Evolutionary conservation across 192 early-diverging fungal species (phyloP).

Genomic region (Podila epigama): DNA sequence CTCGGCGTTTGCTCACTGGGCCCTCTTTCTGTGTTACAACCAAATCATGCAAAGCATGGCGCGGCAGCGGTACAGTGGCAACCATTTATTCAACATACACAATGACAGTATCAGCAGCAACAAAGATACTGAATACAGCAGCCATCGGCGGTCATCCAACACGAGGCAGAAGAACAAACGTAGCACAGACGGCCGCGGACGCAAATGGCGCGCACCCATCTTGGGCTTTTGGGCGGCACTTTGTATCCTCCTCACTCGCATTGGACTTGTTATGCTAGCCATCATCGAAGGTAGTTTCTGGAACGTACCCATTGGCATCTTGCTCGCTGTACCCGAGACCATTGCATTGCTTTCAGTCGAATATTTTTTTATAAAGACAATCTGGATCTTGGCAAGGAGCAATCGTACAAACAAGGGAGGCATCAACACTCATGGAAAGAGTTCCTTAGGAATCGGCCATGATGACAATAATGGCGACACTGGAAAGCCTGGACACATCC

Average conservation of each 20-base stretch:
- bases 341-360: constrained; percentile 24
- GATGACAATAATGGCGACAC: background rate
- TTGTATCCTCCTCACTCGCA: constrained; percentile 16
- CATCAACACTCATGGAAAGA: constrained; percentile 3
- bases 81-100: no score
- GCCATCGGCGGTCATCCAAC: no score
- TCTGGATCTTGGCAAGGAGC: constrained; percentile 12
- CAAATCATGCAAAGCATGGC: constrained; percentile 33
- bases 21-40: constrained; percentile 43
- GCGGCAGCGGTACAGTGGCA: background rate
- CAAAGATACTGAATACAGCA: no score
- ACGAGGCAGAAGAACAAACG: background rate
- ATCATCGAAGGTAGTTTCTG: constrained; percentile 35
- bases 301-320: constrained; percentile 29
- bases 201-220: constrained; percentile 36
- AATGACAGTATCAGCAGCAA: no score
- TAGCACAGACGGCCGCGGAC: no score
- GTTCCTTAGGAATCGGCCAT: background rate
- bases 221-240: constrained; percentile 33
- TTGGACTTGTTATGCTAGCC: constrained; percentile 14
- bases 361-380: constrained; percentile 39
- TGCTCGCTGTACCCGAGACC: constrained; percentile 39
- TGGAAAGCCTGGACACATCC: background rate
- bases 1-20: constrained; percentile 42
- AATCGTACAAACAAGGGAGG: background rate